phyloP scores from a whole-genome alignment of 805 yeast genomes.

The Yarrowia sp. region DNA sequence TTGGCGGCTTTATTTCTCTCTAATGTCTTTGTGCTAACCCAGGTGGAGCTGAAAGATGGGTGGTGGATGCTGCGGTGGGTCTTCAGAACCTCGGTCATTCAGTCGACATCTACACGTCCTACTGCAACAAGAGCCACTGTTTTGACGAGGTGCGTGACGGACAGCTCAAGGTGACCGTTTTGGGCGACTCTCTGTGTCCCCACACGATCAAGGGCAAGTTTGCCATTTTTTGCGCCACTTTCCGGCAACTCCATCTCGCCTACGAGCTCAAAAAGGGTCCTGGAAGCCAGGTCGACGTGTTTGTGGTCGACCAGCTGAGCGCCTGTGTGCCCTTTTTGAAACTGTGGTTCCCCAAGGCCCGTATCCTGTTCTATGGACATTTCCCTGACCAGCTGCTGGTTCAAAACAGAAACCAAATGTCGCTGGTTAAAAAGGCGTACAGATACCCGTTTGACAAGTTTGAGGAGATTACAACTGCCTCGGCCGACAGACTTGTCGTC shows the following conservation, averaged over 20 bases:
- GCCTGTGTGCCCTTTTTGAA: conserved; percentile 79
- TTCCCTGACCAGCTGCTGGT: conserved; percentile 91
- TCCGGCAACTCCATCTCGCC: conserved; percentile 78
- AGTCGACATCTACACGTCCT: conserved; percentile 82
- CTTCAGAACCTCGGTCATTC: conserved; percentile 70
- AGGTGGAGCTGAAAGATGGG: conserved; percentile 94
- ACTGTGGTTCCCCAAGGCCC: conserved; percentile 49
- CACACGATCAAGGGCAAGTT: conserved; percentile 69
- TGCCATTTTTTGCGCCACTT: conserved; percentile 79
- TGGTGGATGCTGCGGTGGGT: conserved; percentile 93
- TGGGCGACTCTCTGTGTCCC: conserved; percentile 84
- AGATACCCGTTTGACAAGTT: conserved; percentile 82
- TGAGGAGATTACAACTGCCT: conserved; percentile 80
- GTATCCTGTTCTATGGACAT: conserved; percentile 88
- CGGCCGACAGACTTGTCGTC: conserved; percentile 82
- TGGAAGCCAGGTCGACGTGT: conserved; percentile 64
- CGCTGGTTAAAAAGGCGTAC: conserved; percentile 66
- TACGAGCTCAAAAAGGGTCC: conserved; percentile 57
- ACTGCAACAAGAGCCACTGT: conserved; percentile 85
- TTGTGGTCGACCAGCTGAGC: conserved; percentile 87
- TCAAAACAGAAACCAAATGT: conserved; percentile 52
- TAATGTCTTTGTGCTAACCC: neutral
- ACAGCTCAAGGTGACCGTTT: conserved; percentile 66
- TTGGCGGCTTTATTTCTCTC: no score
- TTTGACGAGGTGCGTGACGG: conserved; percentile 81